Evolutionary conservation across 805 yeast species (phyloP).

Genomic region (Metschnikowia kofuensis): DNA sequence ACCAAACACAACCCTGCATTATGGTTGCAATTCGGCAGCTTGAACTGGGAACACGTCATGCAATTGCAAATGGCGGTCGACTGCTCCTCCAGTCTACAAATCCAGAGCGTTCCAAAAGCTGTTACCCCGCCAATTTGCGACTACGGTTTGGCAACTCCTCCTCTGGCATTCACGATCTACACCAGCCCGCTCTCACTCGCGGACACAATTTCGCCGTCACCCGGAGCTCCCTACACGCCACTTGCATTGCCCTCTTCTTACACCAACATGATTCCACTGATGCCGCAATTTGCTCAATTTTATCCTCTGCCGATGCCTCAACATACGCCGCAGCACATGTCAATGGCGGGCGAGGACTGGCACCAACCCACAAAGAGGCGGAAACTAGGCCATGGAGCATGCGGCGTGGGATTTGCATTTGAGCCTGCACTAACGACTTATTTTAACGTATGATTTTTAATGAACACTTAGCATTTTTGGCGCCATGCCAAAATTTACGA

Average conservation of each 20-base stretch:
- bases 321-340: conserved; percentile 3
- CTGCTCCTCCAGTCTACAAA: background rate
- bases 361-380: conserved; percentile 1
- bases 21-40: conserved; percentile 10
- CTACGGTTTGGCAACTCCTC: background rate
- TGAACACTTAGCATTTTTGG: conserved; percentile 8
- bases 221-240: conserved; percentile 12
- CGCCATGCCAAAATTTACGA: conserved; percentile 3
- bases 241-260: conserved; percentile 2
- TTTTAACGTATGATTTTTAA: conserved; percentile 9
- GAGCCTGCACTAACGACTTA: conserved; percentile 5
- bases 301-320: conserved; percentile 9
- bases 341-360: background rate
- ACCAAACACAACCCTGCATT: conserved; percentile 10
- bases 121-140: background rate
- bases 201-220: conserved; percentile 6
- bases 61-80: conserved; percentile 8
- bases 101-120: background rate
- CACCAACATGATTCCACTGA: background rate
- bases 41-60: conserved; percentile 2
- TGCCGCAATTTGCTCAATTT: conserved; percentile 4
- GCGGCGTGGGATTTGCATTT: conserved; percentile 6
- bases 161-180: conserved; percentile 8
- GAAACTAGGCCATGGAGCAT: conserved; percentile 1
- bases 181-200: conserved; percentile 11